Evolutionary conservation across 129 eudicot genomes (phyloP), one percentile per base, ranked within the genome.

Genomic region (Pseudognaphalium luteoalbum): DNA sequence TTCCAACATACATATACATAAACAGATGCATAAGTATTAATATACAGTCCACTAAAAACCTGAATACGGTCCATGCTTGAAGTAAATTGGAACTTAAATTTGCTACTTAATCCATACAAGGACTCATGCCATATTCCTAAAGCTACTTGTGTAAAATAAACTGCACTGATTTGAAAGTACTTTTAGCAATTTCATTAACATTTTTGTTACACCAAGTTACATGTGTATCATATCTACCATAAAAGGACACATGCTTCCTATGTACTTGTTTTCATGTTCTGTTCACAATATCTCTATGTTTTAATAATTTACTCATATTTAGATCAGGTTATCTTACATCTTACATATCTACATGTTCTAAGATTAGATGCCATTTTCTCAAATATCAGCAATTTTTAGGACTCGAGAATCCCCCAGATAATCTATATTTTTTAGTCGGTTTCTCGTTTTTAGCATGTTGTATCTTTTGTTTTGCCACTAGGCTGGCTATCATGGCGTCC

Each of bases 401-500:
- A 41, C 47, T 41, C 4, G 47, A 41, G 14, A 39, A 41, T 41
- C 47, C 47, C 47, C 9, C 47, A 47, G n/a, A n/a, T 47, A 14
- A 14, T 47, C 54, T 47, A 6, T 47, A 47, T 14, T 14, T 56
- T 56, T 72, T 54, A 37, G 83, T 35, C 3, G 25, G 39, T 67
- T 57, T 73, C 63, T 73, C 72, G 72, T 71, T 42, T 76, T 42
- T 64, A 65, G 82, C 66, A 64, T 71, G 67, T 73, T 51, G 70
- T 47, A 41, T 66, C 75, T 66, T 74, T 81, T 67, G 60, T 81
- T 57, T 44, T 58, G 28, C 57, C 44, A 17, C 68, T 68, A 93
- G 98, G 96, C 81, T 93, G 85, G 98, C 97, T 34, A 93, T 90
- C 74, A 93, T 93, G 98, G 98, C 98, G 69, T 93, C 98, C 37